These are phyloP conservation scores for Pythium chondricola DNA, from an alignment of 352 stramenopile species.

Conservation along the genomic window DNA sequence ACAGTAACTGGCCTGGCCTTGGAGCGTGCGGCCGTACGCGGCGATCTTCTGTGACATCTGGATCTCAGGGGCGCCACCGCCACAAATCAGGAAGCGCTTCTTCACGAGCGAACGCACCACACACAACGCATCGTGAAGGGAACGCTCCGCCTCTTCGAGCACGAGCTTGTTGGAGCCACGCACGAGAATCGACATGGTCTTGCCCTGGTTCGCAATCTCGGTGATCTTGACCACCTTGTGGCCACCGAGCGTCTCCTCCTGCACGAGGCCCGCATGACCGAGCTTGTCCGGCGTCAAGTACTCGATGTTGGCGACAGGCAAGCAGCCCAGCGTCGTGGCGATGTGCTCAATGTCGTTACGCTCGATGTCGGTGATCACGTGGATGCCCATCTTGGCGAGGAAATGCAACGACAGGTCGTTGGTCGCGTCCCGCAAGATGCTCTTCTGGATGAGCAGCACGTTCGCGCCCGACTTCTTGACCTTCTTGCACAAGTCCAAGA, in stretches of 20 bases:
- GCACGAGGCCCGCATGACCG: constrained; percentile 90
- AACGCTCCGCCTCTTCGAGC: constrained; percentile 97
- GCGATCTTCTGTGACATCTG: constrained; percentile 93
- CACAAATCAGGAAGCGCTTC: constrained; percentile 97
- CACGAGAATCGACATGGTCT: constrained; percentile 97
- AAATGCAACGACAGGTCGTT: constrained; percentile 99
- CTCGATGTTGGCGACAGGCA: constrained; percentile 98
- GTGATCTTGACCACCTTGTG: constrained; percentile 99
- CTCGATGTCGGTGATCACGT: constrained; percentile 99
- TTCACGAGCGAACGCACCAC: constrained; percentile 98
- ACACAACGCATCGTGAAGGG: constrained; percentile 98
- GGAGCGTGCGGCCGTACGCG: constrained; percentile 90
- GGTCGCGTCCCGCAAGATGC: constrained; percentile 98
- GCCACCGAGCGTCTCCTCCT: constrained; percentile 93
- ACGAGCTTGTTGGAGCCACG: constrained; percentile 98
- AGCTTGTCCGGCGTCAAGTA: constrained; percentile 97
- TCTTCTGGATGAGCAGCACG: constrained; percentile 99
- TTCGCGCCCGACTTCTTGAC: constrained; percentile 99
- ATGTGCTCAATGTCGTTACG: constrained; percentile 99
- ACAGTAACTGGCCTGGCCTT: constrained; percentile 96
- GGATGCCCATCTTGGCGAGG: constrained; percentile 99
- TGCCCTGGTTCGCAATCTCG: constrained; percentile 92
- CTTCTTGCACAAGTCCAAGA: constrained; percentile 94
- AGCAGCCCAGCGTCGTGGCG: constrained; percentile 92
- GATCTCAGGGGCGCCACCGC: constrained; percentile 96